These are phyloP conservation scores for Tirmania nivea DNA, from an alignment of 495 filamentous ascomycete genomes.

Conservation along the genomic window DNA sequence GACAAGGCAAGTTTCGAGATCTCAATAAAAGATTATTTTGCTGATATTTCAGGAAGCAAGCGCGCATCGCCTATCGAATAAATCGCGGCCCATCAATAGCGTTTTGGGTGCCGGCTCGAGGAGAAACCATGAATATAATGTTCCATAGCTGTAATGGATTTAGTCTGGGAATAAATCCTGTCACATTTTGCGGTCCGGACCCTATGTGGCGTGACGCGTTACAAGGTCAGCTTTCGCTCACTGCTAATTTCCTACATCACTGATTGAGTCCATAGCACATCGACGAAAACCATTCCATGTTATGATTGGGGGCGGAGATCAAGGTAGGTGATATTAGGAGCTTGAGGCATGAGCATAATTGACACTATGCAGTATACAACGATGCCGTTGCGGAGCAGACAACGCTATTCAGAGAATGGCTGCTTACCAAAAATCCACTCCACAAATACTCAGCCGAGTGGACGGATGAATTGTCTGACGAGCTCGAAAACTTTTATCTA, in stretches of 20 bases:
- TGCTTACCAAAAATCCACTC: slow-evolving; percentile 53
- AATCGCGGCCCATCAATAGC: slow-evolving; percentile 72
- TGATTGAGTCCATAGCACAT: slow-evolving; percentile 30
- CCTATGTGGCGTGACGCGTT: slow-evolving; percentile 92
- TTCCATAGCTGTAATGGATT: slow-evolving; percentile 97
- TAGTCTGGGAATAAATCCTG: slow-evolving; percentile 51
- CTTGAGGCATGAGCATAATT: not conserved
- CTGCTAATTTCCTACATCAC: not conserved
- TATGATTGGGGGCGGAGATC: slow-evolving; percentile 94
- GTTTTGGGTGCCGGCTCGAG: slow-evolving; percentile 82
- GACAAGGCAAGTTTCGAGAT: slow-evolving; percentile 15
- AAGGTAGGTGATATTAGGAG: slow-evolving; percentile 26
- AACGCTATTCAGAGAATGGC: slow-evolving; percentile 56
- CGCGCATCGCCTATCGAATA: slow-evolving; percentile 84
- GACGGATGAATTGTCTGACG: slow-evolving; percentile 52
- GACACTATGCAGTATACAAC: slow-evolving; percentile 42
- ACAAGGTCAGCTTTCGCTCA: slow-evolving; percentile 23
- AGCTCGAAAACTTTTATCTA: slow-evolving; percentile 71
- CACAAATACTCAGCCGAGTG: slow-evolving; percentile 58
- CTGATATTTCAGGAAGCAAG: slow-evolving; percentile 26
- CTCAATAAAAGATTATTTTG: not conserved
- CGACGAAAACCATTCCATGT: slow-evolving; percentile 89
- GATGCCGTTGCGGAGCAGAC: slow-evolving; percentile 59
- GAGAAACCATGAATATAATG: slow-evolving; percentile 92
- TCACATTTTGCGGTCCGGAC: slow-evolving; percentile 72